Base-by-base conservation (phyloP, 1,139 yeast species). In the Debaryomyces udenii region DNA sequence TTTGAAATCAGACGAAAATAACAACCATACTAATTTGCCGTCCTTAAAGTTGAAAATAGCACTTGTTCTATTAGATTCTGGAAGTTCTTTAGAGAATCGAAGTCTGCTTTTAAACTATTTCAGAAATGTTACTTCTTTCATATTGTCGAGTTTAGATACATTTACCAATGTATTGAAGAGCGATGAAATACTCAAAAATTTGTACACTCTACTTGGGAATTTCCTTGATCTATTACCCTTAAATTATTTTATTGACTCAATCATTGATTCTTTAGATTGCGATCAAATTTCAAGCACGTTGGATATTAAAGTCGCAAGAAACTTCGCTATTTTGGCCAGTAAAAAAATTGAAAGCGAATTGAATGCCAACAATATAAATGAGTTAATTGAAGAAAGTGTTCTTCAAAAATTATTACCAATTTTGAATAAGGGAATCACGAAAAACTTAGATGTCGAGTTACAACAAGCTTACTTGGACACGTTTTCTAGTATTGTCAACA, bases 191-290 rank as follows among this genome's bases (percentile, higher is more conserved):
- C 50, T 61, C 18, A 42, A 49, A 31, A 59, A 60, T 38, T 60
- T 70, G 48, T 70, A 68, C 49, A 72, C 68, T 20, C 64, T 87
- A 39, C 70, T 91, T 50, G 78, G 81, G 33, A 78, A 77, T 49
- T 66, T 84, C 48, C 66, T 91, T 49, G 81, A 81, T 44, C 69
- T 89, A 47, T 70, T 91, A 42, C 97, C 98, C 22, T 77, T 90
- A 50, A 75, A 74, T 43, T 77, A 81, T 50, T 90, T 88, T 57
- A 83, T 86, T 29, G 70, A 74, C 22, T 80, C 95, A 2, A 74
- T 86, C 23, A 60, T 78, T n/a, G 76, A 75, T 18, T 70, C 86
- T 9, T 66, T 83, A 44, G 74, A 74, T 29, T 67, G 79, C 27
- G 70, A 71, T 33, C 69, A 71, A 42, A 57, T 70, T 28, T 49